Base-by-base conservation (phyloP, 495 filamentous ascomycete genomes). In the Tricharina praecox region DNA sequence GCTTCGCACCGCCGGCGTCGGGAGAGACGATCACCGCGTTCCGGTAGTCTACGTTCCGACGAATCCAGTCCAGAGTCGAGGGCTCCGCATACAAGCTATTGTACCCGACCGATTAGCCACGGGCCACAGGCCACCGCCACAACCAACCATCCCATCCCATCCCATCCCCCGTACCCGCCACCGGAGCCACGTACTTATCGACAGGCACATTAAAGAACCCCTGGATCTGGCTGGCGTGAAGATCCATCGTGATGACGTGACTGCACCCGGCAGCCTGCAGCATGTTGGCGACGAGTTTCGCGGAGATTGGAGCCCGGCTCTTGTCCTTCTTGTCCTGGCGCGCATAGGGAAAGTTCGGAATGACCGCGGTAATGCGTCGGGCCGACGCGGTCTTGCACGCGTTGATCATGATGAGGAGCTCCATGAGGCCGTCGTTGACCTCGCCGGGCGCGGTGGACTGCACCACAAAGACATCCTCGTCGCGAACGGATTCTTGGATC, bases 251-350 rank as follows among this genome's bases (percentile, higher is more conserved):
- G 50, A 90, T 86, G 50, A 87, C 80, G 61, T 86, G 81, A 61
- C 84, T 84, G 58, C 69, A 76, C 44, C 90, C 90, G 18, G 90
- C 90, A 13, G 86, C 90, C 66, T 94, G 86, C 47, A 97, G 69
- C 86, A 95, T 95, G 64, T 95, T 97, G 23, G 90, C 90, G 67
- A 96, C 90, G 28, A 95, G 68, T 65, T 86, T 88, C 16, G 90
- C 90, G 38, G 80, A 85, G 54, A 85, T 86, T 11, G 87, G 86
- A 21, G 88, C 90, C 48, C 90, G 76, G 37, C 77, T 82, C 70
- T 94, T 93, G 66, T 96, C 90, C 66, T 97, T 97, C 71, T 97
- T 97, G 69, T 97, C 90, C 66, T 97, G 90, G 23, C 90, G 83
- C n/a, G 88, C 88, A 59, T 97, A 94, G 23, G 87, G 88, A 68